A percentile compares a stretch with the other conserved stretches of the same genome.
Conservation (phyloP, 768 basidiomycete genomes). For the Boletales sp. region DNA sequence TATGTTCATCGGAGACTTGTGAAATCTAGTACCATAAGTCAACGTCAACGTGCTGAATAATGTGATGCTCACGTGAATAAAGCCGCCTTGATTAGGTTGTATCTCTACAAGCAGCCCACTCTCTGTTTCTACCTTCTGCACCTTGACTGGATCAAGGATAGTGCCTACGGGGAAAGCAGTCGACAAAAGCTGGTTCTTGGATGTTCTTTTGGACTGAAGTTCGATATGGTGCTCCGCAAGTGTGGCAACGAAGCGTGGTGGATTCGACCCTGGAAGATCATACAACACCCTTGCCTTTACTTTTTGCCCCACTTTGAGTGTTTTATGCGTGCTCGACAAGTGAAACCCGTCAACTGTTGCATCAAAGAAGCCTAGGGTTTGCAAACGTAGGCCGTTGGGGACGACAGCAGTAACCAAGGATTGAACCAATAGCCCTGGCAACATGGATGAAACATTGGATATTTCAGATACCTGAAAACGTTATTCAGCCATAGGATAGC, state of each 20-base stretch:
- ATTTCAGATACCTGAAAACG: slow-evolving; percentile 65
- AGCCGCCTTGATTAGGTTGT: slow-evolving; percentile 63
- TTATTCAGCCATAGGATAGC: not conserved
- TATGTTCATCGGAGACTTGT: slow-evolving; percentile 86
- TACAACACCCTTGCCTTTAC: slow-evolving; percentile 85
- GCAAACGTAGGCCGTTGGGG: slow-evolving; percentile 76
- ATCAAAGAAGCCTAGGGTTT: slow-evolving; percentile 88
- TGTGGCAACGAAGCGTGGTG: slow-evolving; percentile 82
- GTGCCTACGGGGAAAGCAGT: slow-evolving; percentile 72
- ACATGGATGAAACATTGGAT: slow-evolving; percentile 70
- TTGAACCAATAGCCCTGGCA: slow-evolving; percentile 84
- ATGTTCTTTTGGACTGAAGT: slow-evolving; percentile 41
- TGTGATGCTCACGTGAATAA: slow-evolving; percentile 72
- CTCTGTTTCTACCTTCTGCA: slow-evolving; percentile 72
- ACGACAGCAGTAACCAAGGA: slow-evolving; percentile 75
- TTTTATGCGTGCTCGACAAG: slow-evolving; percentile 42
- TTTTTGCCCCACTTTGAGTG: slow-evolving; percentile 65
- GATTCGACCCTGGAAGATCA: slow-evolving; percentile 61
- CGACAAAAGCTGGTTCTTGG: slow-evolving; percentile 35
- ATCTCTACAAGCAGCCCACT: slow-evolving; percentile 77
- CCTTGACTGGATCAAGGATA: slow-evolving; percentile 66
- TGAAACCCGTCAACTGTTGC: slow-evolving; percentile 87
- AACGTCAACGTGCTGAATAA: not conserved
- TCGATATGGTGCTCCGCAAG: slow-evolving; percentile 67
- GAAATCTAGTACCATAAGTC: slow-evolving; percentile 64